Base-by-base conservation (phyloP, 225 moss, liverwort and hornwort species). In the Pseudisothecium myosuroides region DNA sequence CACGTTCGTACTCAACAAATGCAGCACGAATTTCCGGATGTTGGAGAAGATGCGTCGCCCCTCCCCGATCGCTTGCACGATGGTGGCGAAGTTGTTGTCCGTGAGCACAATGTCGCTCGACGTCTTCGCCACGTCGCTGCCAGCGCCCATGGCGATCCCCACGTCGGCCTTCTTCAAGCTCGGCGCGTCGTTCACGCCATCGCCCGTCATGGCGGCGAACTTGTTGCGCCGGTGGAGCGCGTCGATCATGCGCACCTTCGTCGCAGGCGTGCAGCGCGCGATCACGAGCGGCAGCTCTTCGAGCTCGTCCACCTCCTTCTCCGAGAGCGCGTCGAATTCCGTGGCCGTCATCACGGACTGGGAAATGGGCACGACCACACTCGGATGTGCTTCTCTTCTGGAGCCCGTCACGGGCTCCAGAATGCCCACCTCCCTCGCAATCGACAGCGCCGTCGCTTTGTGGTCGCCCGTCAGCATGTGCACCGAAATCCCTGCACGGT, bases 171-270 rank as follows among this genome's bases (percentile, higher is more conserved):
- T 92, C 91, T 95, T 95, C 80, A 94, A 86, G 61, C 92, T 92
- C 21, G 95, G 95, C 20, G 93, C 95, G 73, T 94, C 93, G 76
- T 94, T 95, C 76, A 94, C 94, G 59, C 94, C 94, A 50, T 95
- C 94, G 24, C 94, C 93, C 37, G 94, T 95, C 94, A 95, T 95
- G 27, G 95, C 92, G 8, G 85, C 94, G 45, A 94, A 93, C 36
- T 92, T 93, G 59, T 86, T 87, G 47, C 90, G 87, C 66, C 91
- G 79, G 80, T 93, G 93, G 41, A 90, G 93, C 9, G 91, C 93
- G 37, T 93, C 93, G 74, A 93, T 91, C 88, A 93, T 93, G 81
- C 93, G 87, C 86, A 93, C 91, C 87, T 93, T 91, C 52, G 91
- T 93, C 28, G 88, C 64, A 29, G 91, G 91, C 54, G 90, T 91